These are phyloP conservation scores for Pseudocercospora fuligena DNA, from an alignment of 2,329 filamentous ascomycete species.

Conservation along the genomic window DNA sequence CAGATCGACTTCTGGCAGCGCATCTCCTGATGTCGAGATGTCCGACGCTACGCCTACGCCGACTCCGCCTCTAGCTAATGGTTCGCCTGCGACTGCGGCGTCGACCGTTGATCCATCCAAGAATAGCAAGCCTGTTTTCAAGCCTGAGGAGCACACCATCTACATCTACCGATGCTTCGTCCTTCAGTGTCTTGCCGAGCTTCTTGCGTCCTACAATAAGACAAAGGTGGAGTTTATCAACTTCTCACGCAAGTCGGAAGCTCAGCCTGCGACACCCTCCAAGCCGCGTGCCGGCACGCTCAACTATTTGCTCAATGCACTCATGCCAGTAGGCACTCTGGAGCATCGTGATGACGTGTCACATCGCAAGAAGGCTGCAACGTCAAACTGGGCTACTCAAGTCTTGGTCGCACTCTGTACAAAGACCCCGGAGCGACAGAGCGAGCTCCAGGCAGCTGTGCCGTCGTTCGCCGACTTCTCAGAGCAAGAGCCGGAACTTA, in stretches of 20 bases:
- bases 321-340: constrained; percentile 69
- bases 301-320: constrained; percentile 87
- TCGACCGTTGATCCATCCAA: constrained; percentile 60
- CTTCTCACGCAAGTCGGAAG: constrained; percentile 89
- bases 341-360: constrained; percentile 74
- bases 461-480: constrained; percentile 47
- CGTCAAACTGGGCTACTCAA: constrained; percentile 82
- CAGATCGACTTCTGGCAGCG: constrained; percentile 40
- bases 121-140: constrained; percentile 75
- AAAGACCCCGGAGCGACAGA: constrained; percentile 80
- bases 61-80: constrained; percentile 31
- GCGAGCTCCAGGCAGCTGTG: constrained; percentile 18
- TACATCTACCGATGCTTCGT: constrained; percentile 97
- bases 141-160: constrained; percentile 89
- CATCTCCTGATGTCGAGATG: constrained; percentile 47
- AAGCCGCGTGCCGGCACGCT: constrained; percentile 91
- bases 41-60: constrained; percentile 37
- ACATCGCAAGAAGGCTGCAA: constrained; percentile 83
- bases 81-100: constrained; percentile 37
- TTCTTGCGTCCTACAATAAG: constrained; percentile 88
- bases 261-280: constrained; percentile 83
- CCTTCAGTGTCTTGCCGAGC: constrained; percentile 86
- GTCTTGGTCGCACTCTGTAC: constrained; percentile 85
- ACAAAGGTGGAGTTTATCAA: constrained; percentile 99
- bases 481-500: constrained; percentile 80